These are phyloP conservation scores for Tarenaya hassleriana DNA, from an alignment of 345 rosid species.

Conservation along the genomic window DNA sequence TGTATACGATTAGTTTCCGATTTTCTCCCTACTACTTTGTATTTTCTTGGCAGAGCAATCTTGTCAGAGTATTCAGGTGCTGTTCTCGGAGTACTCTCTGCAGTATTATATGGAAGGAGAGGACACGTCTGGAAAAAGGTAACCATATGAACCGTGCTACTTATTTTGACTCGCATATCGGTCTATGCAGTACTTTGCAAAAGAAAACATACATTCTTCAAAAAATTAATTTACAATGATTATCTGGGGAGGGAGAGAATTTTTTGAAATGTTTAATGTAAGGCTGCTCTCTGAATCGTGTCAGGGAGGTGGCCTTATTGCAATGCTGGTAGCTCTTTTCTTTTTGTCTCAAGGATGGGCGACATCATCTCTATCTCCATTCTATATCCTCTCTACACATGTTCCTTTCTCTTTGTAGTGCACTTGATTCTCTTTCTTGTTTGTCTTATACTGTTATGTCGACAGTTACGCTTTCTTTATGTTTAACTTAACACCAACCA, in stretches of 20 bases:
- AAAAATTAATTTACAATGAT: too few relatives aligned
- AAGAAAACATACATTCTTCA: not conserved
- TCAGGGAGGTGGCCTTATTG: constrained; percentile 89
- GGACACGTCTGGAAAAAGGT: constrained; percentile 90
- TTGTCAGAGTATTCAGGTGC: constrained; percentile 98
- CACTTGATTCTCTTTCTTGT: constrained; percentile 5
- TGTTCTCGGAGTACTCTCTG: constrained; percentile 93
- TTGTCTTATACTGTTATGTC: constrained; percentile 10
- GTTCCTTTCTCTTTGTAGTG: constrained; percentile 6
- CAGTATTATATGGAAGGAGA: constrained; percentile 69
- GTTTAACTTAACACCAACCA: constrained; percentile 54
- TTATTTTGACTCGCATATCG: not conserved
- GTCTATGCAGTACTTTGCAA: not conserved
- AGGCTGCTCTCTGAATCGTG: constrained; percentile 8
- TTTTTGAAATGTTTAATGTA: not conserved
- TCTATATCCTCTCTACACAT: constrained; percentile 61
- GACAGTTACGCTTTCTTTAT: constrained; percentile 14
- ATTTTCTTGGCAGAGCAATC: constrained; percentile 50
- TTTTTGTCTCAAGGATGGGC: constrained; percentile 98
- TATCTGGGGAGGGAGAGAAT: too few relatives aligned
- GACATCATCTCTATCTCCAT: constrained; percentile 68
- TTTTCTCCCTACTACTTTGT: constrained; percentile 4
- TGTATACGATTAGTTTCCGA: not conserved
- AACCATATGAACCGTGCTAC: constrained; percentile 15
- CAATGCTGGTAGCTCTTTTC: constrained; percentile 81